A percentile compares a stretch with the other conserved stretches of the same genome.
Conservation (phyloP, 202 grass and related monocot species). For the Panicum hallii region DNA sequence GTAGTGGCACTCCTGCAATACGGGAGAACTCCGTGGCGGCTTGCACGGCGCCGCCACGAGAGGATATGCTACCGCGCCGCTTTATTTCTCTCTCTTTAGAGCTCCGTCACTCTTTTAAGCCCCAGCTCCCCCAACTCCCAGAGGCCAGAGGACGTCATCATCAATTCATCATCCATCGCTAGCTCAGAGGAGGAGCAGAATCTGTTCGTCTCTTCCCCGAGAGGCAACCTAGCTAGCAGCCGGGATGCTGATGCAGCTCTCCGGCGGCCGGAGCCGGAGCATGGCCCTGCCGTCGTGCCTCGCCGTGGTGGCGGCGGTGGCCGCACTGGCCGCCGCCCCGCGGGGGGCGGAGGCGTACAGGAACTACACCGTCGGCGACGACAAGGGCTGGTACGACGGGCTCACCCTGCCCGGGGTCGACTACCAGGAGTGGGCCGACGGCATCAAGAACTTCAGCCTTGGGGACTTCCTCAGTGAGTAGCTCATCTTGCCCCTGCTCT, state of each 20-base stretch:
- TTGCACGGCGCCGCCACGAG: neutral
- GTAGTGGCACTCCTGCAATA: constrained; percentile 24
- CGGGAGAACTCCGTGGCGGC: neutral
- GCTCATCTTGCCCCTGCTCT: neutral
- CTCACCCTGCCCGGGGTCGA: constrained; percentile 56
- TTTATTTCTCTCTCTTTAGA: neutral
- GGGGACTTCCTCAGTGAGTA: constrained; percentile 99
- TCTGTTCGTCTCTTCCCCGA: constrained; percentile 40
- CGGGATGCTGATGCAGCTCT: constrained; percentile 27
- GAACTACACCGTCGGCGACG: constrained; percentile 92
- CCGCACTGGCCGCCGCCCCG: constrained; percentile 1
- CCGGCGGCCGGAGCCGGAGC: neutral
- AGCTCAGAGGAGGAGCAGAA: neutral
- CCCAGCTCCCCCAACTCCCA: neutral
- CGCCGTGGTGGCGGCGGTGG: neutral
- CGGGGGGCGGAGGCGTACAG: constrained; percentile 56
- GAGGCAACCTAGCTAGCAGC: neutral
- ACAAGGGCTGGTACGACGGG: constrained; percentile 86
- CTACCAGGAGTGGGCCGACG: constrained; percentile 88
- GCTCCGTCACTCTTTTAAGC: constrained; percentile 41
- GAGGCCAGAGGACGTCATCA: neutral
- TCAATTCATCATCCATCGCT: neutral
- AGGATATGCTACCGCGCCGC: neutral
- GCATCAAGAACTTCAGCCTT: constrained; percentile 81
- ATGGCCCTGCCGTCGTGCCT: constrained; percentile 27